phyloP scores from a whole-genome alignment of 768 basidiomycete genomes.

The Rhodocollybia butyracea region DNA sequence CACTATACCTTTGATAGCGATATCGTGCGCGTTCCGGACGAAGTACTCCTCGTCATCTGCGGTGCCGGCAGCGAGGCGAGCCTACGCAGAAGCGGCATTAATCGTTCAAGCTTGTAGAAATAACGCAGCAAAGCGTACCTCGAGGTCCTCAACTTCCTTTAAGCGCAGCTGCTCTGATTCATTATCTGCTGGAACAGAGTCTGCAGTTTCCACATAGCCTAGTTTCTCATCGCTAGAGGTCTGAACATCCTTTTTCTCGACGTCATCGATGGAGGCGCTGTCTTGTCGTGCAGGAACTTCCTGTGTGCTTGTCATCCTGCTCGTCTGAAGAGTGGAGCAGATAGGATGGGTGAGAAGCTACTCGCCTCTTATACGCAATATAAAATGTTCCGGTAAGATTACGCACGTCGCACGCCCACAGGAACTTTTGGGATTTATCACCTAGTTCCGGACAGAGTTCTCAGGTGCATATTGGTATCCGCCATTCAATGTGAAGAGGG shows the following conservation, averaged over 20 bases:
- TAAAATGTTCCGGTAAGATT: no score
- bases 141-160: slow-evolving; percentile 1
- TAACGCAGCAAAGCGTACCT: neutral
- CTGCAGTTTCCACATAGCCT: neutral
- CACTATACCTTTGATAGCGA: slow-evolving; percentile 40
- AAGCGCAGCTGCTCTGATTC: neutral
- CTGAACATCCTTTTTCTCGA: neutral
- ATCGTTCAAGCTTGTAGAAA: no score
- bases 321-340: no score
- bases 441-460: no score
- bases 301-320: neutral
- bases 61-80: slow-evolving; percentile 25
- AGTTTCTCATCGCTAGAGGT: slow-evolving; percentile 1
- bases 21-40: slow-evolving; percentile 34
- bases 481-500: no score
- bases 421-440: no score
- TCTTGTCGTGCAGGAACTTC: neutral
- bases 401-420: no score
- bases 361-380: no score
- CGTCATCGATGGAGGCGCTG: neutral
- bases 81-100: no score
- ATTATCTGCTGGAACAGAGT: neutral
- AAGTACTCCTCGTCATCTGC: slow-evolving; percentile 31
- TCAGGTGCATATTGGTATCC: no score
- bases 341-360: no score